A percentile compares a stretch with the other conserved stretches of the same genome.
These are phyloP conservation scores for Arabidopsis arenosa DNA, from an alignment of 345 rosid species.

Conservation along the genomic window DNA sequence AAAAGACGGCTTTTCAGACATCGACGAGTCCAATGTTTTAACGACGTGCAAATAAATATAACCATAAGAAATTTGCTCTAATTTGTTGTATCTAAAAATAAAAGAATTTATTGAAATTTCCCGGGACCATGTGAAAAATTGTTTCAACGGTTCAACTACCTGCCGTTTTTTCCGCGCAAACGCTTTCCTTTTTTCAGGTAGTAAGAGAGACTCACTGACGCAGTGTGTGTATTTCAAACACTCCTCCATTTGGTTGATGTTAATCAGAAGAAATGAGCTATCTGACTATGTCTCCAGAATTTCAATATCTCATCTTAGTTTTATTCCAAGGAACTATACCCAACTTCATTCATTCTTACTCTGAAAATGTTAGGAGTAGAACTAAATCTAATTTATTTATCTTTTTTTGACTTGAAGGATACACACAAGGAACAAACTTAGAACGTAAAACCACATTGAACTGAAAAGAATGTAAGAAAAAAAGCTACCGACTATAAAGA, in stretches of 20 bases:
- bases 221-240: neutral
- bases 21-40: neutral
- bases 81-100: neutral
- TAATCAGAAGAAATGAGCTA: neutral
- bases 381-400: constrained; percentile 9
- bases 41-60: constrained; percentile 7
- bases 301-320: too few relatives aligned
- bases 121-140: neutral
- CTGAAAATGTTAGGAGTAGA: neutral
- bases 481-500: constrained; percentile 19
- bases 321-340: too few relatives aligned
- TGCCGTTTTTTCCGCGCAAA: neutral
- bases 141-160: neutral
- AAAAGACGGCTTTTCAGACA: constrained; percentile 44
- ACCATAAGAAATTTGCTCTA: neutral
- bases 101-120: neutral
- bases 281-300: too few relatives aligned
- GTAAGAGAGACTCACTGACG: too few relatives aligned
- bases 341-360: neutral
- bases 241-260: neutral
- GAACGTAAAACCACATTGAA: constrained; percentile 16
- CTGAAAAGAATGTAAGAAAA: constrained; percentile 9
- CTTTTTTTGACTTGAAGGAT: neutral
- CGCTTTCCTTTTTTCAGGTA: neutral
- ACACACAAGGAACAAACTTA: constrained; percentile 1